Evolutionary conservation across 2,329 filamentous ascomycete species (phyloP).

Genomic region (Monosporascus sp.): DNA sequence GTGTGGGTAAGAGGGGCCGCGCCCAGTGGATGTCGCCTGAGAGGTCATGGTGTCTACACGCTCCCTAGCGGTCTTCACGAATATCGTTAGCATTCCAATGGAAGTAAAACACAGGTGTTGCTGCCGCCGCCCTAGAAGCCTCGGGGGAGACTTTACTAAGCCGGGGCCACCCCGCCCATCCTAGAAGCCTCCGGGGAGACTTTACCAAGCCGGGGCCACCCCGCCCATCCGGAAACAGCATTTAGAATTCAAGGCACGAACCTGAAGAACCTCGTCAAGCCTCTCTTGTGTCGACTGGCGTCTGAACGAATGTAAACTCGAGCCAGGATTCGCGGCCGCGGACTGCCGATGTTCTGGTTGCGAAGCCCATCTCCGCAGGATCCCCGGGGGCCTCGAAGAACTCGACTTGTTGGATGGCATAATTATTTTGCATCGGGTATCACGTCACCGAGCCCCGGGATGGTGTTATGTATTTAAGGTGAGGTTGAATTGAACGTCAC

Average conservation of each 20-base stretch:
- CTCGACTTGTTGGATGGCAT: neutral
- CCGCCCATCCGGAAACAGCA: too few relatives aligned
- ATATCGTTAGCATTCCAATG: neutral
- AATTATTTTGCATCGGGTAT: neutral
- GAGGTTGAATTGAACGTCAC: too few relatives aligned
- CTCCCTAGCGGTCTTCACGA: constrained; percentile 33
- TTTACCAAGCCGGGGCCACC: too few relatives aligned
- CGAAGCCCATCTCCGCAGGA: neutral
- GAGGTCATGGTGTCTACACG: constrained; percentile 36
- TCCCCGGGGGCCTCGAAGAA: neutral
- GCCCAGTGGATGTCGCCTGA: constrained; percentile 8
- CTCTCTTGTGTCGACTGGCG: constrained; percentile 33
- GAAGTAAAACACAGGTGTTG: too few relatives aligned
- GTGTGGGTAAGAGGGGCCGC: constrained; percentile 11
- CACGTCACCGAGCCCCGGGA: neutral
- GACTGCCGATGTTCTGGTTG: neutral
- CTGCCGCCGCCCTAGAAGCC: too few relatives aligned
- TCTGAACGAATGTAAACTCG: neutral
- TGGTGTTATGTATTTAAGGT: neutral
- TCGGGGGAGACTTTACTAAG: too few relatives aligned
- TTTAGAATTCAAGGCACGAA: constrained; percentile 22
- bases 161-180: too few relatives aligned
- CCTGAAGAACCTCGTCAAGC: constrained; percentile 42
- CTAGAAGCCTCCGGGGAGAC: too few relatives aligned
- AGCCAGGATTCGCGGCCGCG: neutral